phyloP scores from a whole-genome alignment of 306 rosid genomes.

The Vigna reflexopilosa region DNA sequence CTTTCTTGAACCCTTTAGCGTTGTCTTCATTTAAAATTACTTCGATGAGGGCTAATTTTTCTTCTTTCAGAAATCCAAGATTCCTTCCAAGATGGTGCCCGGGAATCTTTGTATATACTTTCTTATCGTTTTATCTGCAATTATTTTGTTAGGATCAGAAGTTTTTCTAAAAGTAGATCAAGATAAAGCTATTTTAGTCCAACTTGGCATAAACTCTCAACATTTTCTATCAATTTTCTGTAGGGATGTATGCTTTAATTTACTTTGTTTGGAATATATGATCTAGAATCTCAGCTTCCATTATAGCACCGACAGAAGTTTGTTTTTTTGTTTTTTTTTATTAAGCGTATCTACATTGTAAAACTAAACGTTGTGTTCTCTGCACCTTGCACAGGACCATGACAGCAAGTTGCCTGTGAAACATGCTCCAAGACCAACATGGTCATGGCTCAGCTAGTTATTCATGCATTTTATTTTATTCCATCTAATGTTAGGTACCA shows the following conservation, averaged over 20 bases:
- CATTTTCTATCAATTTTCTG: neutral
- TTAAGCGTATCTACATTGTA: constrained; percentile 24
- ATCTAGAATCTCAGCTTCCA: constrained; percentile 18
- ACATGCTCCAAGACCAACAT: constrained; percentile 99
- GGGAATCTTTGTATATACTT: constrained; percentile 36
- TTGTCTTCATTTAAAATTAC: neutral
- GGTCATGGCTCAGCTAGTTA: too few species aligned
- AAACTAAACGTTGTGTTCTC: too few species aligned
- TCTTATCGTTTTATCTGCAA: constrained; percentile 26
- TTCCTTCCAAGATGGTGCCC: constrained; percentile 42
- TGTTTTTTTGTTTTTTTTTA: neutral
- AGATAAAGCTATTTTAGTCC: constrained; percentile 3
- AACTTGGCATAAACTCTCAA: constrained; percentile 23
- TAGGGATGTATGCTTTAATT: constrained; percentile 4
- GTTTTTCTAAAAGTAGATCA: constrained; percentile 9
- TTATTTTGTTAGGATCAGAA: constrained; percentile 5
- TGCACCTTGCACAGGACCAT: constrained; percentile 91
- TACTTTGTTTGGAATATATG: constrained; percentile 18
- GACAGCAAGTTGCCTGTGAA: constrained; percentile 99
- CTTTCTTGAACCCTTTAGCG: constrained; percentile 1
- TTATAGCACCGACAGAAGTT: neutral
- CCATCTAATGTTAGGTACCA: too few species aligned
- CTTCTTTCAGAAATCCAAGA: constrained; percentile 23
- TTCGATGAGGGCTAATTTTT: too few species aligned
- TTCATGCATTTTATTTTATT: too few species aligned